Conservation (phyloP, 2,329 filamentous ascomycete species). For the Thelonectria blattea region DNA sequence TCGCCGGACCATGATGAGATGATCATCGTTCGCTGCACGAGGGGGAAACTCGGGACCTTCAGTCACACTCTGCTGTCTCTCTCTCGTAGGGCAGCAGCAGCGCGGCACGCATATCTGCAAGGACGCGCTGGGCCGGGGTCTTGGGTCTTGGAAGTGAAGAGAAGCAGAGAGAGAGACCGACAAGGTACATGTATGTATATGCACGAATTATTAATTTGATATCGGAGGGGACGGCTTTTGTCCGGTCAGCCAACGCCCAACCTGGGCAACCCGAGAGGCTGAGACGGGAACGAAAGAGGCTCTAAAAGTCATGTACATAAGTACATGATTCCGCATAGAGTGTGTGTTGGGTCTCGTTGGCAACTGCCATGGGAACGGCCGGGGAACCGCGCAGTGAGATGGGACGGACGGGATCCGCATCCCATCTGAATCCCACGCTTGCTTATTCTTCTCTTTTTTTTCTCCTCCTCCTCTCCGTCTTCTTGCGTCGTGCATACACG, state of each 20-base stretch:
- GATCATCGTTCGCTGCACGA: constrained; percentile 36
- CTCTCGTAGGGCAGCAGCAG: constrained; percentile 11
- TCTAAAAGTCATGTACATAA: not conserved
- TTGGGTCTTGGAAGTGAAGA: not conserved
- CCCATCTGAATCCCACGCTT: constrained; percentile 14
- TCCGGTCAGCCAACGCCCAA: not conserved
- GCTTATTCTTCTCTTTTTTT: not conserved
- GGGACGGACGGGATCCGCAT: constrained; percentile 15
- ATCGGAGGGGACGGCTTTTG: not conserved
- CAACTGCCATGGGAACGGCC: constrained; percentile 22
- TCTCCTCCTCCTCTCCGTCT: not conserved
- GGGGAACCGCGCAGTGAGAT: constrained; percentile 25
- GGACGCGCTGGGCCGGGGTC: constrained; percentile 2
- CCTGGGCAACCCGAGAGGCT: not conserved
- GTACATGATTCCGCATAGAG: no score
- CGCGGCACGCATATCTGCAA: constrained; percentile 17
- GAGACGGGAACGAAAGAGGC: not conserved
- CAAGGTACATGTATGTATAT: not conserved
- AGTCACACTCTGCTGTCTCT: constrained; percentile 5
- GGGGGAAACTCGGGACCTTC: not conserved
- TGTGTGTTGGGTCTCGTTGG: constrained; percentile 12
- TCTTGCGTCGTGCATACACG: not conserved
- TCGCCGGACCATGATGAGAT: constrained; percentile 36
- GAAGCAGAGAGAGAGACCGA: not conserved
- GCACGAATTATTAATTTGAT: not conserved